Evolutionary conservation across 306 rosid species (phyloP).

Genomic region (Parietaria judaica): DNA sequence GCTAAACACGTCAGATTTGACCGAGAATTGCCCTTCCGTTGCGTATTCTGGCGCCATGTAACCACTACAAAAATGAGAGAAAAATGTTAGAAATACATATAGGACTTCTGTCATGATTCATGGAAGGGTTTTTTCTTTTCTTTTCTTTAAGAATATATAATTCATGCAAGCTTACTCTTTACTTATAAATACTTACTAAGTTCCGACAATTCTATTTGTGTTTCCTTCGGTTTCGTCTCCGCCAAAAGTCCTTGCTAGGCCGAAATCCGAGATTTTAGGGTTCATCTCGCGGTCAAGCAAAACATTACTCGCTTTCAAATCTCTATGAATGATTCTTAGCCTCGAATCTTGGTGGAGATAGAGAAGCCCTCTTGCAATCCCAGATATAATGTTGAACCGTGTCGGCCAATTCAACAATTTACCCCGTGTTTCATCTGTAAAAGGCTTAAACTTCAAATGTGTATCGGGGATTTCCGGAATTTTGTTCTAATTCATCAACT

Average conservation of each 20-base stretch:
- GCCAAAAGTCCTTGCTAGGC: conserved; percentile 42
- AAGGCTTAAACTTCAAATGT: neutral
- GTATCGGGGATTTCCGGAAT: no score
- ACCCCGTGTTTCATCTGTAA: conserved; percentile 8
- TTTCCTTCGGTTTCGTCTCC: conserved; percentile 47
- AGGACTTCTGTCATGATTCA: neutral
- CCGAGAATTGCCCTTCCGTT: conserved; percentile 19
- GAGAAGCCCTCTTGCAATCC: conserved; percentile 48
- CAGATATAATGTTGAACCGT: conserved; percentile 41
- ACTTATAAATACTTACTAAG: conserved; percentile 37
- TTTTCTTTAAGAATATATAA: neutral
- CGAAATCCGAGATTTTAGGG: conserved; percentile 61
- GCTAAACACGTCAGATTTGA: conserved; percentile 30
- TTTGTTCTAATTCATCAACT: no score
- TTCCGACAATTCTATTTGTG: conserved; percentile 55
- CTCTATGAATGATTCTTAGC: conserved; percentile 50
- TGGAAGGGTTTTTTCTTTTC: neutral
- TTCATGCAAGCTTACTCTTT: no score
- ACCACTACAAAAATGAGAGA: conserved; percentile 14
- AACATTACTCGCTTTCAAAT: conserved; percentile 51
- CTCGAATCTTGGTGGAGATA: conserved; percentile 62
- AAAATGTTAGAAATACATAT: neutral
- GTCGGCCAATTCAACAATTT: conserved; percentile 38
- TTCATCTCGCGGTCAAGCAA: conserved; percentile 36
- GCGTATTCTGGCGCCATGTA: conserved; percentile 35